Evolutionary conservation across 305 asterid genomes (phyloP).

Genomic region (Ajuga reptans): DNA sequence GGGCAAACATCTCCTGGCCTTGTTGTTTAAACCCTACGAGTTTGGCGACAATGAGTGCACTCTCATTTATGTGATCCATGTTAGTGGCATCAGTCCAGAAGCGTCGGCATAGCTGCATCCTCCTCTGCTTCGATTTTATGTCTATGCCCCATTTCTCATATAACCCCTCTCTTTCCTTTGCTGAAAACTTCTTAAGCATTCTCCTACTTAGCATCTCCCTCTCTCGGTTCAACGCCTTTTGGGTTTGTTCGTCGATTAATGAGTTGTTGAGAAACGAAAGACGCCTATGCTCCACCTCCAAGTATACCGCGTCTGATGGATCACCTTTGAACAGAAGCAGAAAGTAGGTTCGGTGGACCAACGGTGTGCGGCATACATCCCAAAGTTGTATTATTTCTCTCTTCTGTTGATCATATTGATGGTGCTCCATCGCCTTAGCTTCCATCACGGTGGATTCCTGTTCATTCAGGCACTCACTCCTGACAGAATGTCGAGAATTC

Average conservation of each 20-base stretch:
- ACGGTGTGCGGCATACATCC: constrained; percentile 64
- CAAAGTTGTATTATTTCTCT: constrained; percentile 65
- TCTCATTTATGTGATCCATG: constrained; percentile 59
- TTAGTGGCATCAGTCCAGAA: constrained; percentile 57
- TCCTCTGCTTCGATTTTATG: constrained; percentile 63
- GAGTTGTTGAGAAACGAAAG: constrained; percentile 57
- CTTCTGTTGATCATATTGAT: constrained; percentile 36
- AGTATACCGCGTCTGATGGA: constrained; percentile 73
- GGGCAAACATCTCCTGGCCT: constrained; percentile 59
- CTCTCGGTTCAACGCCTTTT: constrained; percentile 48
- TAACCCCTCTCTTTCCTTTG: constrained; percentile 59
- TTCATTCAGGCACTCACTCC: constrained; percentile 10
- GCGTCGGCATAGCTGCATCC: constrained; percentile 48
- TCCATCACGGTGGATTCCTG: too few species aligned
- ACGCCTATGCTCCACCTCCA: constrained; percentile 90
- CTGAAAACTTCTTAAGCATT: constrained; percentile 48
- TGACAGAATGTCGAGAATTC: constrained; percentile 17
- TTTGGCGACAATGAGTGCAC: constrained; percentile 68
- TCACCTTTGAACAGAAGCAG: constrained; percentile 79
- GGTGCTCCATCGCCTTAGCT: constrained; percentile 28
- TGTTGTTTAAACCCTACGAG: constrained; percentile 57
- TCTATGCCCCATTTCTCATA: constrained; percentile 64
- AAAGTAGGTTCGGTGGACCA: constrained; percentile 76
- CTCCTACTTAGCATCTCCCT: constrained; percentile 58
- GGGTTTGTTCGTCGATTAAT: constrained; percentile 31